Evolutionary conservation across 345 rosid species (phyloP), one percentile per base, ranked within the genome.

Genomic region (Lepidium aucheri): DNA sequence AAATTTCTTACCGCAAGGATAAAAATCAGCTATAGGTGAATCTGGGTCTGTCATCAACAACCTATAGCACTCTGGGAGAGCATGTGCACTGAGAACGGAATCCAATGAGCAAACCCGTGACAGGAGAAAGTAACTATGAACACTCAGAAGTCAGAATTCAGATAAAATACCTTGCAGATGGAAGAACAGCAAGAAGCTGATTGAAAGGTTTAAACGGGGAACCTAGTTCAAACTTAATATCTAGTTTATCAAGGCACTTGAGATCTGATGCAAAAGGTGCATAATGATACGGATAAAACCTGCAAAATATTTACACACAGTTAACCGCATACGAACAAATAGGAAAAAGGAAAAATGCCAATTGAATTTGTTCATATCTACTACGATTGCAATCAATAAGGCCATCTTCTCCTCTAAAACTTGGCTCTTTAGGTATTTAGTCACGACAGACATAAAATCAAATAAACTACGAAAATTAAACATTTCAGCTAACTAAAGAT

Each of bases 201-300:
- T 88, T 85, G 70, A 90, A 94, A 50, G 97, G 99, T 69, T 84
- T 90, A 75, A 94, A 90, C 26, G 96, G 96, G 39, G 83, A 41
- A 18, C 98, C 98, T 36, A 86, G 50, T 66, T 91, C 88, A 78
- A 84, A 91, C 26, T 52, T 76, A 33, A 88, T 86, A 51, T 90
- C 55, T 79, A 94, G 72, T 77, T 82, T 68, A 60, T 68, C 89
- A 53, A 94, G 96, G 69, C 69, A 79, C 80, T 79, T 94, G 51
- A 94, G 83, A 84, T 94, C 99, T 68, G 97, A 90, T 56, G 99
- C 99, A 81, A 94, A 94, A 62, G 99, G 99, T 9, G 99, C 99
- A 79, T 90, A 90, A 67, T 94, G 96, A 67, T 90, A 94, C 5
- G 97, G 99, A 80, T 88, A 94, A 80, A 86, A 94, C 96, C 96